Percentiles rank a stretch among this genome's conserved stretches.
Conservation (phyloP, 306 rosid genomes). For the Ammopiptanthus mongolicus region DNA sequence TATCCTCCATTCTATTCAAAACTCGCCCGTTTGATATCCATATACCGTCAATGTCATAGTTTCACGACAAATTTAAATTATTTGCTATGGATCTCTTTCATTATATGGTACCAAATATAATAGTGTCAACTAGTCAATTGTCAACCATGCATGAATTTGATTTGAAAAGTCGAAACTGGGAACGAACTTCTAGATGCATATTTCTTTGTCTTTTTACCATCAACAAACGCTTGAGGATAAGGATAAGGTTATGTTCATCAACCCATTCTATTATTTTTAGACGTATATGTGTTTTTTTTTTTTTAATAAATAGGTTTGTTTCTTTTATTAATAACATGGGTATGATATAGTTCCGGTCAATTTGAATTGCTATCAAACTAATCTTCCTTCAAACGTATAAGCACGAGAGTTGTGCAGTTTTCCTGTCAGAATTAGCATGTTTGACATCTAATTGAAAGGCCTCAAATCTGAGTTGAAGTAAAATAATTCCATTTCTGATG, state of each 20-base stretch:
- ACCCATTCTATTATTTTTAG: background rate
- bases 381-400: too few relatives aligned
- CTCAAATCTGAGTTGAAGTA: too few relatives aligned
- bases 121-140: background rate
- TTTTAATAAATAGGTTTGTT: too few relatives aligned
- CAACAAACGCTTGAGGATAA: slow-evolving; percentile 13
- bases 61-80: background rate
- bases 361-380: too few relatives aligned
- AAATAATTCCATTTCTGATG: too few relatives aligned
- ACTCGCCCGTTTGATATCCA: background rate
- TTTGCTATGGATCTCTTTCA: background rate
- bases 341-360: too few relatives aligned
- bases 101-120: background rate
- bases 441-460: background rate
- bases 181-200: background rate
- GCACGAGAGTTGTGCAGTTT: too few relatives aligned
- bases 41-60: background rate
- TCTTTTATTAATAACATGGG: too few relatives aligned
- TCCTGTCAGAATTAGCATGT: background rate
- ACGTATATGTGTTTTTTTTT: background rate
- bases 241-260: slow-evolving; percentile 13
- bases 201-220: slow-evolving; percentile 3
- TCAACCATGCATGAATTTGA: slow-evolving; percentile 4
- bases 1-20: background rate
- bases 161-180: background rate